phyloP scores from a whole-genome alignment of 2,329 filamentous ascomycete genomes.

The Alternaria hordeiaustralica region DNA sequence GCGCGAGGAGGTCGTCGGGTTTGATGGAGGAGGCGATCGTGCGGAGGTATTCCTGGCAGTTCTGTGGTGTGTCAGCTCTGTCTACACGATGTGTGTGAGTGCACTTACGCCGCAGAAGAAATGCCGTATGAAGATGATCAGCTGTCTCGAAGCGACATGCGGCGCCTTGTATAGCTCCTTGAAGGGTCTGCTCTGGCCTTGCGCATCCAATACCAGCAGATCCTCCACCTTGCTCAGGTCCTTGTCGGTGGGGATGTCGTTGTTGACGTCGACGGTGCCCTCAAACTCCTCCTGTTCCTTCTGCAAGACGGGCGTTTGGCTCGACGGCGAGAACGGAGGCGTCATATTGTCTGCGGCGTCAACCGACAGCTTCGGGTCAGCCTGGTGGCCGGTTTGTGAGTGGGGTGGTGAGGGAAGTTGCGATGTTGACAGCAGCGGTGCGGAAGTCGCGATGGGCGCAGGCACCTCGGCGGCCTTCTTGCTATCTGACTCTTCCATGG shows the following conservation, averaged over 20 bases:
- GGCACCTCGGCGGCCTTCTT: constrained; percentile 19
- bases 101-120: constrained; percentile 78
- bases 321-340: constrained; percentile 42
- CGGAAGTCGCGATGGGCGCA: constrained; percentile 9
- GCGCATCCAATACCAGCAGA: constrained; percentile 44
- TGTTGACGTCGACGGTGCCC: constrained; percentile 46
- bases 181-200: constrained; percentile 46
- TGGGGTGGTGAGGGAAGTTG: constrained; percentile 34
- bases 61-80: constrained; percentile 53
- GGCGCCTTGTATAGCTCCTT: constrained; percentile 45
- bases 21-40: constrained; percentile 65
- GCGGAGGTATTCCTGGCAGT: constrained; percentile 77
- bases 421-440: constrained; percentile 17
- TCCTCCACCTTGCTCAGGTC: constrained; percentile 40
- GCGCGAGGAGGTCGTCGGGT: constrained; percentile 50
- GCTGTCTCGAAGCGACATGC: constrained; percentile 56
- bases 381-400: constrained; percentile 25
- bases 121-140: constrained; percentile 78
- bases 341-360: constrained; percentile 21
- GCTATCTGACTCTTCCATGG: constrained; percentile 25
- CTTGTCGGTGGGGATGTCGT: constrained; percentile 42
- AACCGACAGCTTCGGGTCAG: constrained; percentile 24
- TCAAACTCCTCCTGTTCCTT: constrained; percentile 43
- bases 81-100: not conserved
- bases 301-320: constrained; percentile 39